Evolutionary conservation across 352 stramenopile species (phyloP).

Genomic region (Phytophthora litchii): DNA sequence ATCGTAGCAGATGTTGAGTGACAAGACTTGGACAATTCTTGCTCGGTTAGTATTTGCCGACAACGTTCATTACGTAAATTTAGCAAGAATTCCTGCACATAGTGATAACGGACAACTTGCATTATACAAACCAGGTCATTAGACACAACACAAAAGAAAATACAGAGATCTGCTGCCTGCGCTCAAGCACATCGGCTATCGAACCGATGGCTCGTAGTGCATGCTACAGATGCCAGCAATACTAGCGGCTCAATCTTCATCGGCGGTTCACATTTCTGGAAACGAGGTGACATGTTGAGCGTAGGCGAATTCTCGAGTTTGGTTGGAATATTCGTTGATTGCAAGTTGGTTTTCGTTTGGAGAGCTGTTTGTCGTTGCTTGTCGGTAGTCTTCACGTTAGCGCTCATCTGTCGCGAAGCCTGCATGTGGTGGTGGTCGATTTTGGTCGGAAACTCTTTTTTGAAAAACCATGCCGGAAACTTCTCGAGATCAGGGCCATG

Average conservation of each 20-base stretch:
- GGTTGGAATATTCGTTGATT: background rate
- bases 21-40: too few species aligned
- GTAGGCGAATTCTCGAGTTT: background rate
- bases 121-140: conserved; percentile 9
- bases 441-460: conserved; percentile 6
- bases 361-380: conserved; percentile 6
- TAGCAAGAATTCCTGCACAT: conserved; percentile 15
- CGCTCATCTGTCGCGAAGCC: background rate
- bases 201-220: conserved; percentile 3
- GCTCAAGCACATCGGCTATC: conserved; percentile 3
- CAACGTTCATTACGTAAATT: conserved; percentile 22
- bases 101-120: conserved; percentile 22
- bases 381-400: conserved; percentile 1
- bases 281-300: conserved; percentile 1
- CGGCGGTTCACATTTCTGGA: background rate
- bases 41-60: conserved; percentile 1
- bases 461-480: conserved; percentile 55
- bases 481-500: conserved; percentile 35
- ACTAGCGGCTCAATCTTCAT: conserved; percentile 13
- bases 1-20: background rate
- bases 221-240: conserved; percentile 37
- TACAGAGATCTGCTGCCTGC: conserved; percentile 3
- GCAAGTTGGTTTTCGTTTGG: background rate
- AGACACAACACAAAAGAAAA: conserved; percentile 11
- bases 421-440: background rate